These are phyloP conservation scores for Pythium biforme DNA, from an alignment of 352 stramenopile genomes.

Conservation along the genomic window DNA sequence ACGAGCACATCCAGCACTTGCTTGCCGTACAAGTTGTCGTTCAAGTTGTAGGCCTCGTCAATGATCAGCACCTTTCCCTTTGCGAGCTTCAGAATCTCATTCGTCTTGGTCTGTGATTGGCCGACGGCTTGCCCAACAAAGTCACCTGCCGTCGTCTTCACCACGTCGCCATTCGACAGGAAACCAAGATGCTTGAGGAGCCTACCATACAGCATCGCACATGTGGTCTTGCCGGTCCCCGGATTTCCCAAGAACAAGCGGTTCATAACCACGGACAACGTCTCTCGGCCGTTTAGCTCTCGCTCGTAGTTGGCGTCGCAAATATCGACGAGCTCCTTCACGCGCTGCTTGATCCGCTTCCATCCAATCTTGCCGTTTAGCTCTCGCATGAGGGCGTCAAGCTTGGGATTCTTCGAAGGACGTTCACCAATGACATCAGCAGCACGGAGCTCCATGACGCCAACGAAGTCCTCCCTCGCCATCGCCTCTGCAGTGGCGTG, in stretches of 20 bases:
- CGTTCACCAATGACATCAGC: slow-evolving; percentile 80
- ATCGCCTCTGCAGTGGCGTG: slow-evolving; percentile 58
- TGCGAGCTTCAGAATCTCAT: slow-evolving; percentile 72
- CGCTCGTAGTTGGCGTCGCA: slow-evolving; percentile 84
- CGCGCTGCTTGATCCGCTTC: slow-evolving; percentile 71
- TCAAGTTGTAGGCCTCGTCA: slow-evolving; percentile 92
- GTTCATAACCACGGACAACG: slow-evolving; percentile 75
- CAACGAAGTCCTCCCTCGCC: slow-evolving; percentile 65
- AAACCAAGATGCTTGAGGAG: slow-evolving; percentile 89
- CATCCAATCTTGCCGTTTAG: slow-evolving; percentile 79
- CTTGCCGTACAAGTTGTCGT: slow-evolving; percentile 66
- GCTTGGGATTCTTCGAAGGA: slow-evolving; percentile 72
- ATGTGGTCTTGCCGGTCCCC: slow-evolving; percentile 93
- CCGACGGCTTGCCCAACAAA: slow-evolving; percentile 83
- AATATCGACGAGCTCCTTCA: slow-evolving; percentile 69
- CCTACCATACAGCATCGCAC: slow-evolving; percentile 81
- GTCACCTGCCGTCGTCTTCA: slow-evolving; percentile 87
- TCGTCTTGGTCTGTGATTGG: slow-evolving; percentile 87
- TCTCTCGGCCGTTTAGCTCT: slow-evolving; percentile 65
- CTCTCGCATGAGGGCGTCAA: slow-evolving; percentile 48
- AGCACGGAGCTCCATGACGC: slow-evolving; percentile 46
- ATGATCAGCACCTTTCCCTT: slow-evolving; percentile 92
- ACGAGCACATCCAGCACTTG: slow-evolving; percentile 88
- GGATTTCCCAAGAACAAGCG: slow-evolving; percentile 90
- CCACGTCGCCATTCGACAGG: slow-evolving; percentile 86